Evolutionary conservation across 495 filamentous ascomycete species (phyloP).

Genomic region (Hyaloscypha variabilis): DNA sequence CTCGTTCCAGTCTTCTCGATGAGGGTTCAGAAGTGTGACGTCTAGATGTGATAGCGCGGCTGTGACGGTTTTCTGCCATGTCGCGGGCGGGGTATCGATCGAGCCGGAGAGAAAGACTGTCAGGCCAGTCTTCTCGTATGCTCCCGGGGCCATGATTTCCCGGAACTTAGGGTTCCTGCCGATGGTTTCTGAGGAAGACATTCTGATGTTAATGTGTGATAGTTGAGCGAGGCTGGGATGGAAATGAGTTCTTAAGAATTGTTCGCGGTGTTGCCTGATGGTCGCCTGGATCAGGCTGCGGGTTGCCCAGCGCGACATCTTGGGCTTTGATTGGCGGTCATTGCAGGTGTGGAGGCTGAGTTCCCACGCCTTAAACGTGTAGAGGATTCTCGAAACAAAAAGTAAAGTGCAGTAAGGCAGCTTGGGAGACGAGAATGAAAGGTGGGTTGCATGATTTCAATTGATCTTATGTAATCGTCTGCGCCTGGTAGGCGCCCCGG

Average conservation of each 20-base stretch:
- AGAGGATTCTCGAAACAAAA: too few species aligned
- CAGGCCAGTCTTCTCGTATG: slow-evolving; percentile 11
- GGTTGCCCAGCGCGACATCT: neutral
- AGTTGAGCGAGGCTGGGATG: neutral
- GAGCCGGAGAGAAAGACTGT: slow-evolving; percentile 30
- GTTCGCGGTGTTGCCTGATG: neutral
- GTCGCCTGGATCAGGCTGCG: neutral
- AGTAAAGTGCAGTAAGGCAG: too few species aligned
- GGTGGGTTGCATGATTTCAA: too few species aligned
- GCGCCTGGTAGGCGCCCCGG: too few species aligned
- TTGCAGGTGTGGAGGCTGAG: too few species aligned
- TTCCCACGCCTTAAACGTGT: too few species aligned
- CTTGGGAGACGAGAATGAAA: too few species aligned
- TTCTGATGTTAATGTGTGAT: neutral
- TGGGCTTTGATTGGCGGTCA: too few species aligned
- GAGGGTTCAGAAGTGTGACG: slow-evolving; percentile 62
- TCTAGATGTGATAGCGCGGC: slow-evolving; percentile 41
- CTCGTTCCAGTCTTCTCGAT: slow-evolving; percentile 55
- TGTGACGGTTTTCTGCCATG: slow-evolving; percentile 45
- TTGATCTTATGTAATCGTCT: too few species aligned
- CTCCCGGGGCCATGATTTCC: slow-evolving; percentile 18
- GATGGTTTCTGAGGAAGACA: neutral
- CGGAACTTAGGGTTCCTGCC: neutral
- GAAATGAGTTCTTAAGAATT: neutral
- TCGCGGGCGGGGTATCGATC: slow-evolving; percentile 24